These are phyloP conservation scores for Gnomoniopsis sp. DNA, from an alignment of 2,329 filamentous ascomycete species.

Conservation along the genomic window DNA sequence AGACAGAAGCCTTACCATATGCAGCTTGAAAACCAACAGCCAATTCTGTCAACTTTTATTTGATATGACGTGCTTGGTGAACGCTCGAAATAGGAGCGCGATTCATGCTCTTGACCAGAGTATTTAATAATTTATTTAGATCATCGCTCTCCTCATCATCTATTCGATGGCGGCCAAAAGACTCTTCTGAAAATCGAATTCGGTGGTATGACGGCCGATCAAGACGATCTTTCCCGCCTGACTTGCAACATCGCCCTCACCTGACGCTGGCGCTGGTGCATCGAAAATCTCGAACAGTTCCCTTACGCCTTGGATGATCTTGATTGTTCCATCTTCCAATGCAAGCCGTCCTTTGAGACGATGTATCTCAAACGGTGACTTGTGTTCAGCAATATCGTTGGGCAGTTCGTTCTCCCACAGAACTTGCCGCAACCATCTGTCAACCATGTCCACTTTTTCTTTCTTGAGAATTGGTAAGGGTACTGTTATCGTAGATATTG, in stretches of 20 bases:
- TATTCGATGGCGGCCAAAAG: constrained; percentile 21
- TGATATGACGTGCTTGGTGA: too few species aligned
- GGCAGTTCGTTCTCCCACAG: constrained; percentile 77
- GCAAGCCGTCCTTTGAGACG: constrained; percentile 78
- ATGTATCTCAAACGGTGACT: constrained; percentile 70
- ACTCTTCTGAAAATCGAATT: constrained; percentile 49
- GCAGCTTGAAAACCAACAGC: too few species aligned
- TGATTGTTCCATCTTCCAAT: constrained; percentile 60
- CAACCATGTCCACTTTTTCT: constrained; percentile 60
- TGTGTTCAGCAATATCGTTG: constrained; percentile 29
- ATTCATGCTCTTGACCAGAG: background rate
- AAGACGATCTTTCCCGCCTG: constrained; percentile 56
- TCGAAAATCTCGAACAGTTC: constrained; percentile 93
- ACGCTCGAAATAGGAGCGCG: too few species aligned
- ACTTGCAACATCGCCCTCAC: constrained; percentile 20
- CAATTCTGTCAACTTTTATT: too few species aligned
- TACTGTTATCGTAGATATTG: constrained; percentile 80
- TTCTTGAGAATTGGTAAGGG: constrained; percentile 57
- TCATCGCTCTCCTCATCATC: background rate
- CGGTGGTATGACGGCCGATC: constrained; percentile 55
- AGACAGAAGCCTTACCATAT: too few species aligned
- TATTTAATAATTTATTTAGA: background rate
- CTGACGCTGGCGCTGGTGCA: constrained; percentile 32
- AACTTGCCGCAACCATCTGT: constrained; percentile 77
- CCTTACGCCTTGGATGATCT: constrained; percentile 85